Conservation (phyloP, 805 yeast species). For the Yamadazyma ubonensis region DNA sequence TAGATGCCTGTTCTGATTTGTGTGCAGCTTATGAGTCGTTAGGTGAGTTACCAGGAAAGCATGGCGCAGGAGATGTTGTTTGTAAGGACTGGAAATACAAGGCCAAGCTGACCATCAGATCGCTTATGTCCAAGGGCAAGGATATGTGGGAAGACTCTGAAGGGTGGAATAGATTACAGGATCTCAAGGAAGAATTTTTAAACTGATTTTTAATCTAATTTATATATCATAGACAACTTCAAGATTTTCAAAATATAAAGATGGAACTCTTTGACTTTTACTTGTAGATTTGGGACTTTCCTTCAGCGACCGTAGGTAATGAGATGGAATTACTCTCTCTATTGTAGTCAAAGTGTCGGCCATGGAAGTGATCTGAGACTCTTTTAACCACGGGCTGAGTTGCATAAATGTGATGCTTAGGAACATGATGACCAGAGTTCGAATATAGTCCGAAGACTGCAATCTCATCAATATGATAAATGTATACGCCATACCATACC, state of each 20-base stretch:
- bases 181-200: conserved; percentile 36
- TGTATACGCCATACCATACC: conserved; percentile 2
- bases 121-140: conserved; percentile 77
- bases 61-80: conserved; percentile 78
- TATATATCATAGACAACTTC: conserved; percentile 22
- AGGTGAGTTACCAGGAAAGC: conserved; percentile 81
- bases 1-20: conserved; percentile 73
- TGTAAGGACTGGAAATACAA: conserved; percentile 92
- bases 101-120: conserved; percentile 67
- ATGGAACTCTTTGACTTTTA: conserved; percentile 20
- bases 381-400: neutral
- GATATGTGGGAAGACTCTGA: conserved; percentile 75
- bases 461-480: conserved; percentile 10
- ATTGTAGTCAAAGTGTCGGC: neutral
- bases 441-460: conserved; percentile 12
- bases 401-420: neutral
- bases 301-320: no score
- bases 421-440: neutral
- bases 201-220: neutral
- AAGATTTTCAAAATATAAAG: conserved; percentile 23
- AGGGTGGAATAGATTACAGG: conserved; percentile 68
- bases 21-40: conserved; percentile 83
- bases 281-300: neutral
- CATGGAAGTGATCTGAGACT: neutral
- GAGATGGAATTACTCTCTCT: conserved; percentile 1